These are phyloP conservation scores for Laguncularia racemosa DNA, from an alignment of 345 rosid species.

Conservation along the genomic window DNA sequence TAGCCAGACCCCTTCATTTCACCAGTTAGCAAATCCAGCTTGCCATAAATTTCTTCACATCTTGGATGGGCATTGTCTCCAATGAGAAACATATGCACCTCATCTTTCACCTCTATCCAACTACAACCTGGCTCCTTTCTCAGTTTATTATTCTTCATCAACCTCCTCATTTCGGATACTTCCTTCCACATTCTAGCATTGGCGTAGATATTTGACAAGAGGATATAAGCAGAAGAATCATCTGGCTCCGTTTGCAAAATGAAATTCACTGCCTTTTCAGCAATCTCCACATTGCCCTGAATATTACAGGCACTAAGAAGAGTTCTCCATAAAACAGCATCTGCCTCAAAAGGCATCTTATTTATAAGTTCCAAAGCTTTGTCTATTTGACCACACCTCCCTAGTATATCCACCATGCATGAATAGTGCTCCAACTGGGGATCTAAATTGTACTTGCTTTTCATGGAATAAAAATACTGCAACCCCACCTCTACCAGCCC, in stretches of 20 bases:
- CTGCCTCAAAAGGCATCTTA: constrained; percentile 75
- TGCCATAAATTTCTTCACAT: constrained; percentile 49
- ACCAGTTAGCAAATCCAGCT: constrained; percentile 35
- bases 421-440: constrained; percentile 85
- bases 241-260: constrained; percentile 62
- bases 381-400: constrained; percentile 58
- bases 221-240: constrained; percentile 74
- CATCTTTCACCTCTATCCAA: constrained; percentile 84
- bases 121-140: constrained; percentile 96
- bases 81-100: constrained; percentile 60
- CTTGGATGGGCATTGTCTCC: constrained; percentile 67
- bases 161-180: constrained; percentile 57
- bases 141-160: constrained; percentile 53
- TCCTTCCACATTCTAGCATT: constrained; percentile 84
- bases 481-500: constrained; percentile 57
- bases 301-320: constrained; percentile 68
- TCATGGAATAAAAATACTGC: constrained; percentile 64
- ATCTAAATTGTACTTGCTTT: constrained; percentile 39
- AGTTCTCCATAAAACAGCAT: constrained; percentile 80
- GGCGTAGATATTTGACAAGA: constrained; percentile 80
- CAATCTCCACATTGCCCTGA: constrained; percentile 69
- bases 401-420: constrained; percentile 86
- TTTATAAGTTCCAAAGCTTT: constrained; percentile 52
- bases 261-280: constrained; percentile 50
- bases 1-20: constrained; percentile 49